Evolutionary conservation across 2,329 filamentous ascomycete genomes (phyloP), one percentile per base, ranked within the genome.

Genomic region (Hymenotorrendiella dingleyae): DNA sequence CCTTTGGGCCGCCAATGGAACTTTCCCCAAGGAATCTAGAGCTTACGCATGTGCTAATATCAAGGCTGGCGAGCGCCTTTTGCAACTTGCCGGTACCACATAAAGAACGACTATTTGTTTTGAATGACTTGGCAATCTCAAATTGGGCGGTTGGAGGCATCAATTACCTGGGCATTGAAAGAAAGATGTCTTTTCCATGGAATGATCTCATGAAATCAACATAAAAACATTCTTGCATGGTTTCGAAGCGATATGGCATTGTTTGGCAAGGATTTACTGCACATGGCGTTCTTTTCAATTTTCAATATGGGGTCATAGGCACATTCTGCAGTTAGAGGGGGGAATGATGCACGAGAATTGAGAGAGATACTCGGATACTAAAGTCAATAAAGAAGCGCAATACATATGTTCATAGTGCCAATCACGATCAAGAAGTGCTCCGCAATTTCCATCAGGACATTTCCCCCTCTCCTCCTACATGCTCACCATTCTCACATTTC

Each of bases 1-100:
- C 58, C 75, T 96, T 36, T 96, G 90, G 84, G 82, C 89, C 20
- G 83, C 83, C 49, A 91, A 91, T 60, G 89, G 90, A 46, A 86
- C 90, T 20, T 85, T 97, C 55, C 89, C 89, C 2, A 78, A 80
- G 10, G 84, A 86, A 49, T 82, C 77, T 30, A 82, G 79, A 65
- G 79, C 78, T 2, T 82, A 81, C 57, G 74, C 78, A 48, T 80
- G 78, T 54, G 78, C 79, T 48, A 82, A 82, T 58, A 61, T 80
- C 33, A 69, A 70, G 45, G 77, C 72, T 26, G 79, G 79, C 27
- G 73, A 82, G 59, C 69, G 71, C 22, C 62, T 83, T 37, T 63
- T 82, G 27, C 37, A 46, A 22, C 43, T 60, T 43, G 43, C 54
- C 39, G 47, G 53, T 32, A 32, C 30, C 22, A 17, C 32, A 32